Evolutionary conservation across 2,329 filamentous ascomycete genomes (phyloP).

Genomic region (Fusarium sp.): DNA sequence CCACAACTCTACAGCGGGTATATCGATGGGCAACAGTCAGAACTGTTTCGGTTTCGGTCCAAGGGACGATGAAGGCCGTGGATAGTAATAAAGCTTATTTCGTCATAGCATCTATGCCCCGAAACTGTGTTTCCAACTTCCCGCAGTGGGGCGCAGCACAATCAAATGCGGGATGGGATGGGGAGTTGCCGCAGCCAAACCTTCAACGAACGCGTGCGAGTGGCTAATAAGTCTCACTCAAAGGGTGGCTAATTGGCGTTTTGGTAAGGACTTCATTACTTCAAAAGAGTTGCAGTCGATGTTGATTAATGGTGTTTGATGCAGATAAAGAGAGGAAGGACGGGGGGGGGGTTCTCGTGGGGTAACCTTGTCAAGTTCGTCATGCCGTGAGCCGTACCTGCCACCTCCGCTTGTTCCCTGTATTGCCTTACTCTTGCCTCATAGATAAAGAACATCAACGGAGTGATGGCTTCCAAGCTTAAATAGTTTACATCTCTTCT

Average conservation of each 20-base stretch:
- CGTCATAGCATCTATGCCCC: conserved; percentile 37
- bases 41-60: conserved; percentile 48
- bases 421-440: no score
- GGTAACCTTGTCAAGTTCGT: conserved; percentile 35
- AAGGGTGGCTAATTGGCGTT: background rate
- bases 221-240: background rate
- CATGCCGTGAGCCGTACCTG: conserved; percentile 1
- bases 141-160: conserved; percentile 36
- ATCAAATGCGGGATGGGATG: conserved; percentile 9
- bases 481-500: no score
- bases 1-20: conserved; percentile 8
- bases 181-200: background rate
- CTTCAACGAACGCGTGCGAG: background rate
- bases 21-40: conserved; percentile 20
- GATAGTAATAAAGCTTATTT: conserved; percentile 31
- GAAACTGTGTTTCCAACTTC: conserved; percentile 30
- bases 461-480: no score
- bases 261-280: background rate
- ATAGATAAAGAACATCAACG: no score
- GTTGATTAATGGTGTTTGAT: background rate
- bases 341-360: conserved; percentile 30
- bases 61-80: conserved; percentile 42
- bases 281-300: conserved; percentile 1
- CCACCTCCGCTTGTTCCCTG: background rate
- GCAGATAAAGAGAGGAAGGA: conserved; percentile 11